These are phyloP conservation scores for Laetiporus sulphureus DNA, from an alignment of 1,284 basidiomycete genomes.

Conservation along the genomic window DNA sequence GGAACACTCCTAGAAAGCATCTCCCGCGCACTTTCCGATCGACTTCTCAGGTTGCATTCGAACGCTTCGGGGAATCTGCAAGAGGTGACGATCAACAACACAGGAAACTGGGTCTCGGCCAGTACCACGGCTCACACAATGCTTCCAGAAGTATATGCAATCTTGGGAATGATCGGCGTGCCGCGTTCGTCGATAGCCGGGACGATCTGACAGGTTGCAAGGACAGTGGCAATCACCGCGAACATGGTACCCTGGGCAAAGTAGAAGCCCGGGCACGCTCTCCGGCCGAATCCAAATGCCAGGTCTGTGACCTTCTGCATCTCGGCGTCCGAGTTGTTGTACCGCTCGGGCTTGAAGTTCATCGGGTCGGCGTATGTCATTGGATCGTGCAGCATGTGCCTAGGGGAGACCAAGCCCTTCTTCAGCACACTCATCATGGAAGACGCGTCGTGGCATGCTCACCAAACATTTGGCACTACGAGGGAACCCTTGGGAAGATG, in stretches of 20 bases:
- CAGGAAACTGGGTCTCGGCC: not conserved
- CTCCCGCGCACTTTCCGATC: not conserved
- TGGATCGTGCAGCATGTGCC: constrained; percentile 25
- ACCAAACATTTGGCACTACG: constrained; percentile 22
- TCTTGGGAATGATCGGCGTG: not conserved
- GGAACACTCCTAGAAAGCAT: not conserved
- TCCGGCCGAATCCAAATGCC: constrained; percentile 24
- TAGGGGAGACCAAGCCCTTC: constrained; percentile 6
- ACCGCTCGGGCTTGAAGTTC: constrained; percentile 25
- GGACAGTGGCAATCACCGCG: not conserved
- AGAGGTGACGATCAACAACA: not conserved
- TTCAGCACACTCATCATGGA: not conserved
- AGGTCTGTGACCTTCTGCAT: constrained; percentile 12
- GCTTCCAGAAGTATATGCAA: not conserved
- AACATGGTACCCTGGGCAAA: not conserved
- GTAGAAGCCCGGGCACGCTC: constrained; percentile 4
- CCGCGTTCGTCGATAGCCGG: not conserved
- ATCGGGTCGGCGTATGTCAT: constrained; percentile 22
- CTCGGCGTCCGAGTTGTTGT: constrained; percentile 12
- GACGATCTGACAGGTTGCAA: not conserved
- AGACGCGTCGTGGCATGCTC: not conserved
- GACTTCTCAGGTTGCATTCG: not conserved
- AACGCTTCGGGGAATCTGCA: not conserved
- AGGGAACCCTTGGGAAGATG: constrained; percentile 23
- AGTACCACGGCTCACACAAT: not conserved